phyloP scores from a whole-genome alignment of 192 early-diverging fungal species.

The Rhizoclosmatium sp. region DNA sequence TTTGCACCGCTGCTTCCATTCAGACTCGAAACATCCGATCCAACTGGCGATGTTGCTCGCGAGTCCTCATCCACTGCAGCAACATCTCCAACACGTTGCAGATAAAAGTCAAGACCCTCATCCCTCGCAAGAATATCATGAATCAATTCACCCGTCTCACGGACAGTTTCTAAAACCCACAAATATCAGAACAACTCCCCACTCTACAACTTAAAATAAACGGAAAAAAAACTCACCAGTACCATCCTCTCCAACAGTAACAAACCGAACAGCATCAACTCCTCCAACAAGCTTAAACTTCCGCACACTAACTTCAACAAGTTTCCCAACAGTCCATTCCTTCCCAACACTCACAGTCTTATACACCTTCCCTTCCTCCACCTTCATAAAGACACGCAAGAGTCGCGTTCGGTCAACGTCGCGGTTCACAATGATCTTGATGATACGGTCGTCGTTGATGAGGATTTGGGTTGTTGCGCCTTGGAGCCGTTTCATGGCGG shows the following conservation, averaged over 20 bases:
- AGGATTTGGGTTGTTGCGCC: constrained; percentile 27
- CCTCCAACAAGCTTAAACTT: constrained; percentile 52
- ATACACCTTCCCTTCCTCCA: constrained; percentile 37
- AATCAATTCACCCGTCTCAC: constrained; percentile 37
- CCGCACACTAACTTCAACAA: constrained; percentile 47
- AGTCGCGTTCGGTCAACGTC: constrained; percentile 49
- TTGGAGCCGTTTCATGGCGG: constrained; percentile 14
- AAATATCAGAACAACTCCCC: neutral
- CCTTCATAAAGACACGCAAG: constrained; percentile 53
- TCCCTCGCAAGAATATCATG: constrained; percentile 44
- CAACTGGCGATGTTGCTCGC: neutral
- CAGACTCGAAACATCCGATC: no score
- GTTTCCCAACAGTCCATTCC: constrained; percentile 37
- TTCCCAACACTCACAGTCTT: constrained; percentile 54
- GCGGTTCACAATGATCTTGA: constrained; percentile 58
- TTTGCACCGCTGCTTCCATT: no score
- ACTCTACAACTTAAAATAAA: neutral
- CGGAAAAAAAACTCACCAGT: constrained; percentile 38
- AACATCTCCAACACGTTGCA: constrained; percentile 43
- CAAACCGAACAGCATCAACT: constrained; percentile 34
- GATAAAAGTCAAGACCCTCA: constrained; percentile 33
- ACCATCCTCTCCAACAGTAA: constrained; percentile 30
- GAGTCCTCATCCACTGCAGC: neutral
- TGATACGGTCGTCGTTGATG: constrained; percentile 61
- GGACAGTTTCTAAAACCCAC: constrained; percentile 28